Conservation (phyloP, 805 yeast species). For the Kuraishia ogatae region DNA sequence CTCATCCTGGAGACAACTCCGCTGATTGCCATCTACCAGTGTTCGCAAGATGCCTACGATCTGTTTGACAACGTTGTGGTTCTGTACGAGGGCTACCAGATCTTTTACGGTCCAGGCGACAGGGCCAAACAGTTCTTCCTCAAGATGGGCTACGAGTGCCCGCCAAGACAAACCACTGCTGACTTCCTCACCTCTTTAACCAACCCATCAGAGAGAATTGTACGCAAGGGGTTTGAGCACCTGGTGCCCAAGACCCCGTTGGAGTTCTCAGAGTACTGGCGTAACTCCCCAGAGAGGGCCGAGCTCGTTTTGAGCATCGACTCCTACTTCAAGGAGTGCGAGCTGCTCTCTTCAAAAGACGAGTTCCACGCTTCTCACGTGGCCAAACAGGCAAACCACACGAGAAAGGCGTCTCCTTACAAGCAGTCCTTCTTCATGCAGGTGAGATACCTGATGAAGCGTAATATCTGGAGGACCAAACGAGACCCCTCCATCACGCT, state of each 20-base stretch:
- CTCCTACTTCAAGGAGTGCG: slow-evolving; percentile 11
- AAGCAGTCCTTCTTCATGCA: slow-evolving; percentile 45
- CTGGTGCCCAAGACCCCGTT: slow-evolving; percentile 26
- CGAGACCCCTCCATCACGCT: slow-evolving; percentile 42
- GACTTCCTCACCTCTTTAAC: slow-evolving; percentile 32
- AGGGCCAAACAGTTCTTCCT: slow-evolving; percentile 30
- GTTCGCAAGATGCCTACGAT: slow-evolving; percentile 36
- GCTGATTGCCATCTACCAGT: slow-evolving; percentile 40
- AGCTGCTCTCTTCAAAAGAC: slow-evolving; percentile 3
- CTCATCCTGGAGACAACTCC: slow-evolving; percentile 38
- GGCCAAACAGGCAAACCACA: slow-evolving; percentile 41
- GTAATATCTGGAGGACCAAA: slow-evolving; percentile 40
- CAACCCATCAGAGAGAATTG: slow-evolving; percentile 18
- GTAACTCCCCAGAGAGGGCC: slow-evolving; percentile 20
- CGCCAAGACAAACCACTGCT: slow-evolving; percentile 38
- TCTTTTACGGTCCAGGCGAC: slow-evolving; percentile 27
- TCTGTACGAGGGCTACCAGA: slow-evolving; percentile 35
- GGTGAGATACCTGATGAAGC: slow-evolving; percentile 31
- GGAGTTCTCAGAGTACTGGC: slow-evolving; percentile 32
- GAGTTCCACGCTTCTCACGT: slow-evolving; percentile 29
- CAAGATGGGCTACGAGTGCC: slow-evolving; percentile 37
- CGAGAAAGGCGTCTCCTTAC: slow-evolving; percentile 42
- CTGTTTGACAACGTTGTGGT: slow-evolving; percentile 32
- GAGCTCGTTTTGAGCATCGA: slow-evolving; percentile 26
- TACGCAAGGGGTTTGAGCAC: slow-evolving; percentile 21